A percentile compares a stretch with the other conserved stretches of the same genome.
Conservation (phyloP, 1,284 basidiomycete species). For the Cutaneotrichosporon sp. region DNA sequence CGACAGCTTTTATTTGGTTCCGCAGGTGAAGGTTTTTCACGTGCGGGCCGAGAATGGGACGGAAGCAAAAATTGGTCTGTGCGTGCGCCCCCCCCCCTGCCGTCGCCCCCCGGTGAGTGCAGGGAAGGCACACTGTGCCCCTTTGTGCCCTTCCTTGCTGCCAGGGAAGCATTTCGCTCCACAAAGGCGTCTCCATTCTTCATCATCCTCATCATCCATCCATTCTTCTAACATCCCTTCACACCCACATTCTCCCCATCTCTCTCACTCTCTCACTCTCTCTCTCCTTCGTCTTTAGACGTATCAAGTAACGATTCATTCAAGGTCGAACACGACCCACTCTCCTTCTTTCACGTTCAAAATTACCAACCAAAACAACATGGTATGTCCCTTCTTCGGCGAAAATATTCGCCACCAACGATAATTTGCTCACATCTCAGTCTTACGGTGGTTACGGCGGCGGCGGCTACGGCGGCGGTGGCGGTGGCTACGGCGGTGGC, state of each 20-base stretch:
- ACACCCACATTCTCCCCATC: too few species aligned
- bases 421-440: conserved; percentile 13
- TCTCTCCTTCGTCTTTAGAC: not conserved
- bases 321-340: not conserved
- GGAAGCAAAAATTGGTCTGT: too few species aligned
- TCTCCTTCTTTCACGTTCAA: conserved; percentile 3
- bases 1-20: not conserved
- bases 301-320: not conserved
- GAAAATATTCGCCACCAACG: not conserved
- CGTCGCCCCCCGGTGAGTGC: too few species aligned
- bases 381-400: conserved; percentile 2
- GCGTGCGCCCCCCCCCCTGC: too few species aligned
- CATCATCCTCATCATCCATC: too few species aligned
- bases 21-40: too few species aligned
- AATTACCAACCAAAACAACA: conserved; percentile 2
- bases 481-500: conserved; percentile 23
- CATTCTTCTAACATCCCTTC: too few species aligned
- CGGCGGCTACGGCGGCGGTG: conserved; percentile 49
- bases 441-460: conserved; percentile 38
- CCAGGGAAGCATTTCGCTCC: too few species aligned
- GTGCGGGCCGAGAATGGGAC: too few species aligned
- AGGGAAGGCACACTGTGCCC: not conserved
- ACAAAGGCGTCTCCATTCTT: not conserved
- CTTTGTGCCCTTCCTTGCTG: not conserved
- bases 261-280: too few species aligned